phyloP scores from a whole-genome alignment of 2,329 filamentous ascomycete genomes.

The Calonectria pauciramosa region DNA sequence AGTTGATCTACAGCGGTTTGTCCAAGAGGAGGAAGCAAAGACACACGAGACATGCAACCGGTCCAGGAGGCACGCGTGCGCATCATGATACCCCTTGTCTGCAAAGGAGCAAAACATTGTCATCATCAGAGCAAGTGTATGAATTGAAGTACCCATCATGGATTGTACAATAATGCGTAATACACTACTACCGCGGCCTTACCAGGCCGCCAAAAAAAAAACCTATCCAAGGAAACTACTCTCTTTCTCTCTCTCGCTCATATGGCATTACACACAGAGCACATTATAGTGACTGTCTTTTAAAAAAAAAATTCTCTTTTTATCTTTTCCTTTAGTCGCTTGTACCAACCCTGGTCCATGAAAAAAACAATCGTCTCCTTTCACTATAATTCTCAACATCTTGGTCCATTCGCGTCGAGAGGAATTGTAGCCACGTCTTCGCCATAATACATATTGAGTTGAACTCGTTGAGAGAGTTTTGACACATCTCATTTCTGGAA shows the following conservation, averaged over 20 bases:
- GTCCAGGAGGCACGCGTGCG: slow-evolving; percentile 39
- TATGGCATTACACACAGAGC: slow-evolving; percentile 49
- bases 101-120: slow-evolving; percentile 39
- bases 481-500: slow-evolving; percentile 27
- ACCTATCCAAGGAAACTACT: slow-evolving; percentile 34
- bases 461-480: slow-evolving; percentile 29
- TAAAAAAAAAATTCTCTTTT: slow-evolving; percentile 37
- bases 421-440: slow-evolving; percentile 16
- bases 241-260: slow-evolving; percentile 40
- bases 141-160: slow-evolving; percentile 41
- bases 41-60: slow-evolving; percentile 31
- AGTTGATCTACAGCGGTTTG: neutral
- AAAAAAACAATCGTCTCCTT: slow-evolving; percentile 30
- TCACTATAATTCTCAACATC: slow-evolving; percentile 37
- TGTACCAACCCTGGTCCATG: slow-evolving; percentile 38
- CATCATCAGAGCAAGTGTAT: slow-evolving; percentile 43
- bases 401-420: slow-evolving; percentile 29
- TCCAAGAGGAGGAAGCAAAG: slow-evolving; percentile 15
- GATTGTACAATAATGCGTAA: slow-evolving; percentile 52
- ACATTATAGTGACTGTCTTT: slow-evolving; percentile 37
- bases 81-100: slow-evolving; percentile 49
- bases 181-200: slow-evolving; percentile 41
- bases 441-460: slow-evolving; percentile 27
- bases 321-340: slow-evolving; percentile 36
- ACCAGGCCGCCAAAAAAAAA: slow-evolving; percentile 35